Conservation (phyloP, 2,329 filamentous ascomycete genomes). For the Venturia pyrina region DNA sequence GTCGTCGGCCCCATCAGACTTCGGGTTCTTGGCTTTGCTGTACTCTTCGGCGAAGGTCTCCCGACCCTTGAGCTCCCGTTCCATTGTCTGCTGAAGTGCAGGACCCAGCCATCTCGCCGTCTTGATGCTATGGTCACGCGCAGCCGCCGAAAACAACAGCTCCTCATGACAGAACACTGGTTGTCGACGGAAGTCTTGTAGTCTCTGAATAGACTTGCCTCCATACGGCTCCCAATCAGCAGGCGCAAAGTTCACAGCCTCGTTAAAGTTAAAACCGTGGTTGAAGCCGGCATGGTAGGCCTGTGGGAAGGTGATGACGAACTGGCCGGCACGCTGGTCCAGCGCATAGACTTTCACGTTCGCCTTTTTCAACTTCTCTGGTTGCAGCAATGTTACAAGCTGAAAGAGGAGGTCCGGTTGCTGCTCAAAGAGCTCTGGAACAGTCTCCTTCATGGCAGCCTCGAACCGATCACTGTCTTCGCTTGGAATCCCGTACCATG, state of each 20-base stretch:
- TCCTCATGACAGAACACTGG: constrained; percentile 98
- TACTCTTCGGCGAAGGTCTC: constrained; percentile 59
- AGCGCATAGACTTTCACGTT: constrained; percentile 88
- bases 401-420: constrained; percentile 96
- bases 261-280: constrained; percentile 96
- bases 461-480: constrained; percentile 93
- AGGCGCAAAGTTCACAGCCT: constrained; percentile 96
- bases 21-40: constrained; percentile 33
- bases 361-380: constrained; percentile 84
- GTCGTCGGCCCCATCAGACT: constrained; percentile 42
- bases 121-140: constrained; percentile 64
- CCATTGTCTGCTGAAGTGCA: constrained; percentile 67
- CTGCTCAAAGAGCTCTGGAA: constrained; percentile 92
- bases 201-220: constrained; percentile 70
- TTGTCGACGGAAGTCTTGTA: constrained; percentile 80
- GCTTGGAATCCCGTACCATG: constrained; percentile 96
- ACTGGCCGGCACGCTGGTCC: constrained; percentile 92
- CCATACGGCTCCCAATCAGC: constrained; percentile 92
- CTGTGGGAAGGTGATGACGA: constrained; percentile 93
- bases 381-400: constrained; percentile 88
- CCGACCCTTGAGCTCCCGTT: constrained; percentile 61
- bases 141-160: constrained; percentile 79
- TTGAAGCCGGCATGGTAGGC: constrained; percentile 98
- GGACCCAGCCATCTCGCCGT: constrained; percentile 93
- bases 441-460: constrained; percentile 85